A percentile compares a stretch with the other conserved stretches of the same genome.
phyloP scores from a whole-genome alignment of 768 basidiomycete species.

The Kwoniella pini region DNA sequence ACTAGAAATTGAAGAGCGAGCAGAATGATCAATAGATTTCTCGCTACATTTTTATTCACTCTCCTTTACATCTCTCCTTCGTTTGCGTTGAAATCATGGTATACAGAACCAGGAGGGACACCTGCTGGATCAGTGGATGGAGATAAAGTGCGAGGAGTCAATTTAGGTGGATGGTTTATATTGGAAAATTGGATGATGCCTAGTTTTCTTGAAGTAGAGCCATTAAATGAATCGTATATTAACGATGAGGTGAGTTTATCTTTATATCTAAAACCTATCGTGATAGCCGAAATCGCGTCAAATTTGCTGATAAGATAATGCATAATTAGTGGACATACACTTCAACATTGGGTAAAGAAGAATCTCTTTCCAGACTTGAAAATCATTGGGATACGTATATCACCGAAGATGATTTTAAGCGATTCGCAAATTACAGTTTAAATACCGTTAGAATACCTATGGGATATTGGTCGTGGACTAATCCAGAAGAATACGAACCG shows the following conservation, averaged over 20 bases:
- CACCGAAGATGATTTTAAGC: slow-evolving; percentile 46
- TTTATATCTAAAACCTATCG: background rate
- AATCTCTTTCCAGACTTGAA: slow-evolving; percentile 26
- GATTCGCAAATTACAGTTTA: slow-evolving; percentile 35
- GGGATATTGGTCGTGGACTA: slow-evolving; percentile 44
- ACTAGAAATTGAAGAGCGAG: background rate
- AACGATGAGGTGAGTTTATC: slow-evolving; percentile 28
- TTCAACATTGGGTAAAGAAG: slow-evolving; percentile 32
- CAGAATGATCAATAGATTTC: slow-evolving; percentile 4
- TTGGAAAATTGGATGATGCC: slow-evolving; percentile 52
- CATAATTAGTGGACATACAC: slow-evolving; percentile 44
- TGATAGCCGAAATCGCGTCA: too few species aligned
- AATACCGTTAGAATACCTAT: slow-evolving; percentile 49
- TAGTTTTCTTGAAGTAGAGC: slow-evolving; percentile 27
- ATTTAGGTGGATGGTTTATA: slow-evolving; percentile 47
- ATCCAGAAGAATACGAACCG: slow-evolving; percentile 39
- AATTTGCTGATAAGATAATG: too few species aligned
- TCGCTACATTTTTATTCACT: background rate
- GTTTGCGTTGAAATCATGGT: slow-evolving; percentile 35
- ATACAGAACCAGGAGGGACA: slow-evolving; percentile 35
- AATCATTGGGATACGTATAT: slow-evolving; percentile 47
- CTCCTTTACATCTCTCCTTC: slow-evolving; percentile 14
- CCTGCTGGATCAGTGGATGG: slow-evolving; percentile 34
- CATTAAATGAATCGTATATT: slow-evolving; percentile 25
- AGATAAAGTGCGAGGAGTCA: slow-evolving; percentile 45